A percentile compares a stretch with the other conserved stretches of the same genome.
Evolutionary conservation across 2,329 filamentous ascomycete genomes (phyloP).

Genomic region (Emergomyces orientalis): DNA sequence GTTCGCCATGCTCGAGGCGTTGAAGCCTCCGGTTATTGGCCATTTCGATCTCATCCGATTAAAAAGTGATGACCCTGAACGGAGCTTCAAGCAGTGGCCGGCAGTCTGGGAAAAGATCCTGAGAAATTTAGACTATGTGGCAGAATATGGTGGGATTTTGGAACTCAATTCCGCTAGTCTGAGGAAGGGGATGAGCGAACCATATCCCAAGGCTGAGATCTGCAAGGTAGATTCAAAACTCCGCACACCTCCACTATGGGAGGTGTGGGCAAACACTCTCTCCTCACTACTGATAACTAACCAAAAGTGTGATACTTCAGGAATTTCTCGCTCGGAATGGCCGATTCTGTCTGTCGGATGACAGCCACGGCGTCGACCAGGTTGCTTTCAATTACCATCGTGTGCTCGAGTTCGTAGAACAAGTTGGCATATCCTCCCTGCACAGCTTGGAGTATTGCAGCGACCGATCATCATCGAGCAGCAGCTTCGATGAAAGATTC

Average conservation of each 20-base stretch:
- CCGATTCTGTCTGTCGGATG: conserved; percentile 83
- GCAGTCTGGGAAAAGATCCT: conserved; percentile 64
- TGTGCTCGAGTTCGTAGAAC: conserved; percentile 60
- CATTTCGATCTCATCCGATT: conserved; percentile 91
- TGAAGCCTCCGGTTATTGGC: conserved; percentile 71
- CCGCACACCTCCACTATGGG: conserved; percentile 11
- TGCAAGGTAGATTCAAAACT: conserved; percentile 50
- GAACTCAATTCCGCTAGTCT: conserved; percentile 84
- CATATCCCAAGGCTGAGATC: conserved; percentile 73
- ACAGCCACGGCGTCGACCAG: conserved; percentile 83
- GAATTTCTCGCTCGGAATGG: conserved; percentile 65
- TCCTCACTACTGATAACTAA: not conserved
- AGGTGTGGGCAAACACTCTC: not conserved
- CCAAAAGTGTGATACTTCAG: conserved; percentile 32
- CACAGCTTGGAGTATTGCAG: conserved; percentile 28
- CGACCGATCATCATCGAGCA: conserved; percentile 18
- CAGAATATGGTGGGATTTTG: conserved; percentile 66
- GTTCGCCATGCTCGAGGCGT: conserved; percentile 62
- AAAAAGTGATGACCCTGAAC: conserved; percentile 59
- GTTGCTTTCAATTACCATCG: conserved; percentile 74
- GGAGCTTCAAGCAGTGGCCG: conserved; percentile 49
- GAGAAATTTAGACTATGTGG: conserved; percentile 64
- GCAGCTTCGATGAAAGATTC: conserved; percentile 28
- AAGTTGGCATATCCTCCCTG: conserved; percentile 30
- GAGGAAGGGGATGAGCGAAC: conserved; percentile 81